phyloP scores from a whole-genome alignment of 768 basidiomycete genomes.

The Gloeophyllum trabeum region DNA sequence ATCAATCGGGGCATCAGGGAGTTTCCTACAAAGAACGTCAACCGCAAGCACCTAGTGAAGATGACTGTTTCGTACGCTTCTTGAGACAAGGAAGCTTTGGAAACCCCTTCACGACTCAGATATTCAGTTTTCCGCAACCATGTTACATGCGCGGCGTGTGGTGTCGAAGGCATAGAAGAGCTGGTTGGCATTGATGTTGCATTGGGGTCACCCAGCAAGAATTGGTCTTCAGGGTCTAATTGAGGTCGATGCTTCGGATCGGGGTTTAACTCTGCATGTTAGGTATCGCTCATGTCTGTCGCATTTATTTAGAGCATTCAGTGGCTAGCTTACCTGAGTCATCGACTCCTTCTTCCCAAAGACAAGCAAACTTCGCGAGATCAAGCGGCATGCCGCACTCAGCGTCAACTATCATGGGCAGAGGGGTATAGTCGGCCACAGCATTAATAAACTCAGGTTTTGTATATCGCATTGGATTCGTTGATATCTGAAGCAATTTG shows the following conservation, averaged over 20 bases:
- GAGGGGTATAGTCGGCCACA: conserved; percentile 66
- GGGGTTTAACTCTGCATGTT: conserved; percentile 46
- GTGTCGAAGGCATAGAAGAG: conserved; percentile 28
- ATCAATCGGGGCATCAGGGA: conserved; percentile 33
- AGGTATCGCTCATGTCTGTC: neutral
- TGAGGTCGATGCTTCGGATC: conserved; percentile 42
- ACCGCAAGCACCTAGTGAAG: conserved; percentile 1
- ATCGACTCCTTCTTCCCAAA: conserved; percentile 75
- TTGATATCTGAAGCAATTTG: conserved; percentile 87
- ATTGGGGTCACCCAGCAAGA: conserved; percentile 61
- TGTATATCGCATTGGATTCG: conserved; percentile 80
- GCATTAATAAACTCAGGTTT: conserved; percentile 76
- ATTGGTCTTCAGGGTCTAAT: conserved; percentile 67
- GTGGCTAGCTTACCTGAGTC: conserved; percentile 39
- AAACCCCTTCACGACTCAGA: conserved; percentile 51
- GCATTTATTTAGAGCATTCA: neutral
- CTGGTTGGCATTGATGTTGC: conserved; percentile 26
- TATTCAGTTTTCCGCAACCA: conserved; percentile 95
- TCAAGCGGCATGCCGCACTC: conserved; percentile 97
- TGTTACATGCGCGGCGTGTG: conserved; percentile 54
- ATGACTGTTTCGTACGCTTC: conserved; percentile 39
- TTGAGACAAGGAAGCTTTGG: conserved; percentile 25
- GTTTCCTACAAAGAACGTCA: neutral
- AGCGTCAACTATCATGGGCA: conserved; percentile 95
- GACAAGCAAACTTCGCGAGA: conserved; percentile 66